Percentiles rank a stretch among this genome's conserved stretches.
These are phyloP conservation scores for Metschnikowia cubensis DNA, from an alignment of 805 yeast genomes.

Conservation along the genomic window DNA sequence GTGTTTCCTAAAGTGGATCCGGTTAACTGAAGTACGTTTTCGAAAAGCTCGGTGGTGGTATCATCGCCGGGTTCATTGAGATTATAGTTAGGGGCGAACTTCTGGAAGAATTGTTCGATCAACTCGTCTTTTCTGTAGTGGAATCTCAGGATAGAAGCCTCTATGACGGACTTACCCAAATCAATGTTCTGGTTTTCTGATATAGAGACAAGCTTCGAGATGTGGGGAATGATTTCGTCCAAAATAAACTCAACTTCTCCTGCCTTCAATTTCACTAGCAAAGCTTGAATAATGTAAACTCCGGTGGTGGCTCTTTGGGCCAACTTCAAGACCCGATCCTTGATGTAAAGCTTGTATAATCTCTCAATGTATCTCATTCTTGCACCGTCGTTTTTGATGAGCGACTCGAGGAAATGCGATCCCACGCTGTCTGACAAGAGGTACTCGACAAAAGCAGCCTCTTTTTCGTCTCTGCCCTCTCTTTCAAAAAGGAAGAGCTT, in stretches of 20 bases:
- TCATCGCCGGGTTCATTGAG: conserved; percentile 23
- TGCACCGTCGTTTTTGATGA: conserved; percentile 54
- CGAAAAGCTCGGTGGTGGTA: conserved; percentile 51
- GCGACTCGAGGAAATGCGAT: conserved; percentile 80
- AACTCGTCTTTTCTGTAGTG: conserved; percentile 60
- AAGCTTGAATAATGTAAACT: conserved; percentile 68
- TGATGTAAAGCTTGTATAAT: conserved; percentile 66
- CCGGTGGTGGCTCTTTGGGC: conserved; percentile 84
- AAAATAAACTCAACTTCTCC: conserved; percentile 59
- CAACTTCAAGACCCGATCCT: conserved; percentile 65
- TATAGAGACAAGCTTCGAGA: conserved; percentile 49
- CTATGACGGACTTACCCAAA: conserved; percentile 61
- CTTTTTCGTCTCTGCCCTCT: conserved; percentile 52
- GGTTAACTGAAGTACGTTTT: conserved; percentile 60
- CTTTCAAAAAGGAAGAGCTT: conserved; percentile 50
- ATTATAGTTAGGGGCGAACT: conserved; percentile 41
- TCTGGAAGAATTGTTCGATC: conserved; percentile 41
- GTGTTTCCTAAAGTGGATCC: conserved; percentile 78
- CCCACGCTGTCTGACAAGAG: conserved; percentile 87
- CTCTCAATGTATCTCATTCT: conserved; percentile 69
- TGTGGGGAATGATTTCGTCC: conserved; percentile 62
- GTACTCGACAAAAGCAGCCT: conserved; percentile 79
- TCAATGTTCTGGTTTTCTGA: conserved; percentile 63
- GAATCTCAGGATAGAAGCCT: conserved; percentile 56
- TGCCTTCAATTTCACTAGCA: conserved; percentile 61